Conservation (phyloP, 768 basidiomycete genomes). For the Boletus speciosus region DNA sequence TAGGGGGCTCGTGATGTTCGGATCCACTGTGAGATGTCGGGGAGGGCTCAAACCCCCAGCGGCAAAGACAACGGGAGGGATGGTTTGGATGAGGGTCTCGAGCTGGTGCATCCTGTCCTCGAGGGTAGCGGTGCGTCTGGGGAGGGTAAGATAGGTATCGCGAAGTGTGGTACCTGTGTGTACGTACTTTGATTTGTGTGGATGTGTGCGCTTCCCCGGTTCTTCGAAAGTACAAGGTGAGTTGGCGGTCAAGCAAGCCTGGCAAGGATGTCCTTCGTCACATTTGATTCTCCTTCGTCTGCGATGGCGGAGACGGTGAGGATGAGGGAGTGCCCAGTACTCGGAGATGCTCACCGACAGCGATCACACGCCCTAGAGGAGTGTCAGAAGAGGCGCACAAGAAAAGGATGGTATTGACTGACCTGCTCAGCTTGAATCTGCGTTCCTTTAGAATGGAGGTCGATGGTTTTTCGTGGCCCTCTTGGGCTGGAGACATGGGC, state of each 20-base stretch:
- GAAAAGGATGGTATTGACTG: constrained; percentile 13
- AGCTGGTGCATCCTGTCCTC: constrained; percentile 89
- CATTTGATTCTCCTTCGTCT: constrained; percentile 84
- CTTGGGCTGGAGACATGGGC: constrained; percentile 31
- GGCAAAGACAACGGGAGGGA: constrained; percentile 76
- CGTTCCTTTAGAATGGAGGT: constrained; percentile 68
- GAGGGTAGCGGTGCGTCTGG: constrained; percentile 74
- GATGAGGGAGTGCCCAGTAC: background rate
- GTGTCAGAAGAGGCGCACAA: constrained; percentile 5
- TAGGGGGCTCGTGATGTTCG: constrained; percentile 31
- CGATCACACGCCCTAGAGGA: constrained; percentile 79
- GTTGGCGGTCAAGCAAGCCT: constrained; percentile 79
- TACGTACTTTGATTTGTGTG: constrained; percentile 83
- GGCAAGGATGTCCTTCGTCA: constrained; percentile 86
- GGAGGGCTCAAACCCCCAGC: constrained; percentile 44
- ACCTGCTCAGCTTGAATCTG: constrained; percentile 87
- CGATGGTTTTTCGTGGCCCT: constrained; percentile 42
- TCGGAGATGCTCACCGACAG: constrained; percentile 62
- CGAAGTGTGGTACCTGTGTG: background rate
- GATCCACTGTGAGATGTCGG: constrained; percentile 34
- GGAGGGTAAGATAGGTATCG: constrained; percentile 1
- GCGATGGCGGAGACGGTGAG: background rate
- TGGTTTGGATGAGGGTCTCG: constrained; percentile 80
- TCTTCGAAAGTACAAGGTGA: constrained; percentile 86
- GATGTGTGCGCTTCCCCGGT: constrained; percentile 79